Evolutionary conservation across 192 early-diverging fungal genomes (phyloP).

Genomic region (Cetraspora pellucida): DNA sequence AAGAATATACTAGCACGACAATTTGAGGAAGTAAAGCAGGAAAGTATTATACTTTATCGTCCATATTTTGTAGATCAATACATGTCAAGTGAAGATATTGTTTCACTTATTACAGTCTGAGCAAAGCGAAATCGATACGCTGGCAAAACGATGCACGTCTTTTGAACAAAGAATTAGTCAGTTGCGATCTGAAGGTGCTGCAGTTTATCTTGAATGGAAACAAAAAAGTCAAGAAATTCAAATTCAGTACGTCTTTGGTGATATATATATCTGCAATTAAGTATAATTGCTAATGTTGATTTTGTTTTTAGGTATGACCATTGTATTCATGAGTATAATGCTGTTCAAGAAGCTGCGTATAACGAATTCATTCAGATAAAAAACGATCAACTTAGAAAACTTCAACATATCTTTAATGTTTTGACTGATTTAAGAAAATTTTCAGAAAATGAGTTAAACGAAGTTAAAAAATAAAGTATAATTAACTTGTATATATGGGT

Average conservation of each 20-base stretch:
- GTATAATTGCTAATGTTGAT: background rate
- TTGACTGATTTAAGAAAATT: background rate
- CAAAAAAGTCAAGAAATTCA: constrained; percentile 18
- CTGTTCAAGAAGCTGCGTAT: background rate
- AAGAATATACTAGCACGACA: constrained; percentile 9
- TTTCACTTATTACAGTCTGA: background rate
- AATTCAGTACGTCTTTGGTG: constrained; percentile 15
- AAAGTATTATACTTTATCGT: background rate
- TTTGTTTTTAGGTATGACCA: background rate
- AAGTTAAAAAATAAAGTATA: background rate
- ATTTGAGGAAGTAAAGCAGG: background rate
- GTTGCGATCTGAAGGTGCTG: background rate
- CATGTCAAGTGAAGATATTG: background rate
- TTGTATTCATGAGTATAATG: background rate
- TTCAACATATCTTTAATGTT: background rate
- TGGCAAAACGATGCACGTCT: background rate
- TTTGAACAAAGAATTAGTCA: constrained; percentile 2
- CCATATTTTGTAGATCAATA: background rate
- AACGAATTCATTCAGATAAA: constrained; percentile 10
- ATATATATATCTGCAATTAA: background rate
- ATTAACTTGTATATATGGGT: too few relatives aligned
- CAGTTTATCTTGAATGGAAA: constrained; percentile 14
- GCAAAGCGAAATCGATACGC: background rate
- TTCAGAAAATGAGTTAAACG: constrained; percentile 2
- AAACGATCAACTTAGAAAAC: constrained; percentile 2